Evolutionary conservation across 768 basidiomycete species (phyloP).

Genomic region (Leucocoprinus leucothites): DNA sequence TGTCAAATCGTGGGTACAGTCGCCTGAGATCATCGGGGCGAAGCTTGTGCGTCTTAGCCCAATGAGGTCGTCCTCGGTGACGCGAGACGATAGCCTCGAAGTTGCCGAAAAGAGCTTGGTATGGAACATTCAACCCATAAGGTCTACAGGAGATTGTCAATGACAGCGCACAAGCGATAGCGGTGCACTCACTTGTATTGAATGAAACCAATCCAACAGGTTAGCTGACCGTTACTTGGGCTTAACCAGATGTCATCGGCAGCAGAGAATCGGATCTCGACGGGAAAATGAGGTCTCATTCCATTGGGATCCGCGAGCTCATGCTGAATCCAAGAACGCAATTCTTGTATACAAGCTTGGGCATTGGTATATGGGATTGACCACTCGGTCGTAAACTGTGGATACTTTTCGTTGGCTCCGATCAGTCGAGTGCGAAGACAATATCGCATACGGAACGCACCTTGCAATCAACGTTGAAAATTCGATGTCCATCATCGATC

Average conservation of each 20-base stretch:
- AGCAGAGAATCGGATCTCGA: conserved; percentile 89
- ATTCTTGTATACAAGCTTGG: conserved; percentile 61
- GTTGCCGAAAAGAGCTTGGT: conserved; percentile 68
- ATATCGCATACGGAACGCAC: conserved; percentile 41
- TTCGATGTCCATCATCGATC: conserved; percentile 74
- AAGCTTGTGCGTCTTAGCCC: conserved; percentile 90
- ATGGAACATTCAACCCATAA: conserved; percentile 80
- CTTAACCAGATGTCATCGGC: conserved; percentile 94
- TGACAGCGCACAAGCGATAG: conserved; percentile 1
- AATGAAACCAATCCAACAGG: conserved; percentile 97
- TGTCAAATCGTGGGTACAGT: conserved; percentile 80
- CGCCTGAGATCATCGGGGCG: conserved; percentile 57
- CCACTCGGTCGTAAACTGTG: conserved; percentile 95
- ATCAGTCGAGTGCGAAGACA: conserved; percentile 9
- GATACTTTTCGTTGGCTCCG: conserved; percentile 63
- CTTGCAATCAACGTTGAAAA: conserved; percentile 94
- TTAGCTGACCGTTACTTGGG: conserved; percentile 75
- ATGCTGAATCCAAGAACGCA: conserved; percentile 66
- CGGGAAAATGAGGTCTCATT: conserved; percentile 84
- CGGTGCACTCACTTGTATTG: conserved; percentile 78
- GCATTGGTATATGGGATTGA: conserved; percentile 77
- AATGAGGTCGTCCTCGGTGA: conserved; percentile 86
- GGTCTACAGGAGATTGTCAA: conserved; percentile 50
- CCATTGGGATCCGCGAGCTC: conserved; percentile 70
- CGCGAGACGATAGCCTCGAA: conserved; percentile 71